Base-by-base conservation (phyloP, 2,329 filamentous ascomycete species). In the Helminthosporium solani region DNA sequence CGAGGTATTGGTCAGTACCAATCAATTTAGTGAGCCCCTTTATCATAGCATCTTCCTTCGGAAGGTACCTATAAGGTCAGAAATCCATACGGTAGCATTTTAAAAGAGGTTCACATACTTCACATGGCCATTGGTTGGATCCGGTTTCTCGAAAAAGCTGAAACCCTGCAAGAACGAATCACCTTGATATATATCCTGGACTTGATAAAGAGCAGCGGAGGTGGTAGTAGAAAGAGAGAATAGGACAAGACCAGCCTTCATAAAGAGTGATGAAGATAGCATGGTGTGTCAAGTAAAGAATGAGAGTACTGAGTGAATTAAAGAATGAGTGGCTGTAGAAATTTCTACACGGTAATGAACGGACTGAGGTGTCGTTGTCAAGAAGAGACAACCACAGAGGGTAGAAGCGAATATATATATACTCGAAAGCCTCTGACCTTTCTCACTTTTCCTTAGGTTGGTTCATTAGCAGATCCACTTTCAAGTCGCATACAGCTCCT, bases 1-100 rank as follows among this genome's bases (percentile, higher is more conserved):
- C 75, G 15, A 78, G 63, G 49, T 73, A 71, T 28, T 52, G 49
- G 47, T 58, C 55, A 3, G n/a, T 50, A 8, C 36, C 39, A 15
- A 42, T 33, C 14, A 27, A 35, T 18, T 44, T 51, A 8, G 50
- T 34, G 2, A 50, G 21, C 4, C 39, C 14, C 8, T 7, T 37
- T 2, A 41, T 41, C 11, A 15, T 28, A 2, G 58, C 56, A 1
- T 46, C 42, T 14, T 36, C 39, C 31, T 49, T 41, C 39, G 44
- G 42, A 14, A 49, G 38, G 23, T 57, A 55, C 25, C 51, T 58
- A 33, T n/a, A 20, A n/a, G 5, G 12, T 38, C 18, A 30, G 33
- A 14, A 3, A 18, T n/a, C 15, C 12, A 19, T 11, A 25, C 18
- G 36, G 41, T 18, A 45, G 27, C 16, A 19, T 33, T 33, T 27